A percentile compares a stretch with the other conserved stretches of the same genome.
phyloP scores from a whole-genome alignment of 2,329 filamentous ascomycete species.

The Chalaropsis ovoidea region DNA sequence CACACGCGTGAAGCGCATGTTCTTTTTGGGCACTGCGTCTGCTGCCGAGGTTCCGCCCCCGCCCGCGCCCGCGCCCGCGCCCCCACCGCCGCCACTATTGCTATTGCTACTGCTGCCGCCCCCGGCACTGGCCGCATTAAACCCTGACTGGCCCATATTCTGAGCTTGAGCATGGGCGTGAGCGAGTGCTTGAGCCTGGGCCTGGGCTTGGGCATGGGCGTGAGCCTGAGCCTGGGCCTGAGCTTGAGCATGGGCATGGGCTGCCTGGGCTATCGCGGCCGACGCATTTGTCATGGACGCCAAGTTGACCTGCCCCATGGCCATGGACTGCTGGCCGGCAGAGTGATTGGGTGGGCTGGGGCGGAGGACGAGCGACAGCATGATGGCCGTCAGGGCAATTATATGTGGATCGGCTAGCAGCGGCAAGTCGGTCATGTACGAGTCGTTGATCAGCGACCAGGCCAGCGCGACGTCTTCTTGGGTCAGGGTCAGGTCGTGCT shows the following conservation, averaged over 20 bases:
- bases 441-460: conserved; percentile 80
- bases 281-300: conserved; percentile 9
- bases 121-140: background rate
- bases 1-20: conserved; percentile 38
- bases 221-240: conserved; percentile 16
- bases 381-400: conserved; percentile 75
- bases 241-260: conserved; percentile 15
- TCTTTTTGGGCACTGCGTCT: conserved; percentile 16
- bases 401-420: conserved; percentile 77
- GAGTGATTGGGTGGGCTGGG: conserved; percentile 36
- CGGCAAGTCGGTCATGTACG: conserved; percentile 85
- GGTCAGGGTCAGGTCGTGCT: conserved; percentile 58
- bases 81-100: conserved; percentile 25
- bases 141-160: background rate
- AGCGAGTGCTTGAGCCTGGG: conserved; percentile 10
- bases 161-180: conserved; percentile 1
- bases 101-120: background rate
- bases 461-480: conserved; percentile 69
- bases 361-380: conserved; percentile 72
- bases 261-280: conserved; percentile 14
- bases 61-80: no score
- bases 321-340: conserved; percentile 33
- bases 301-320: conserved; percentile 16
- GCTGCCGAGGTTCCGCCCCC: background rate
- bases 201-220: background rate